Conservation (phyloP, 2,329 filamentous ascomycete genomes). For the Colletotrichum sp. region DNA sequence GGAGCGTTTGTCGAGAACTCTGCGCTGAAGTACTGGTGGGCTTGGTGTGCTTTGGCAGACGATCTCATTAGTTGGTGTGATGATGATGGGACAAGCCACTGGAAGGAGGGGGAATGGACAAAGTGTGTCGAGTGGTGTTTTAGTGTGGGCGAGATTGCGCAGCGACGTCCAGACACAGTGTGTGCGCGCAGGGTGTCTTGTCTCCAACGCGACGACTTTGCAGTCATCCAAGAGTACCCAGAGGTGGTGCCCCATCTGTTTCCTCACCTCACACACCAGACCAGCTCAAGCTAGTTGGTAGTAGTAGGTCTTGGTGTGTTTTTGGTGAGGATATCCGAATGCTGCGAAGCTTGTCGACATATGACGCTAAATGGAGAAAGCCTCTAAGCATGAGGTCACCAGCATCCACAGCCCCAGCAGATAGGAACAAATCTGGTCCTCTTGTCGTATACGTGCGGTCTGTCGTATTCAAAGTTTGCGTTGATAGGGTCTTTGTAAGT, state of each 20-base stretch:
- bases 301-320: background rate
- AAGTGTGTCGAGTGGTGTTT: slow-evolving; percentile 21
- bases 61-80: background rate
- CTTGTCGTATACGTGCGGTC: background rate
- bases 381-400: background rate
- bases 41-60: background rate
- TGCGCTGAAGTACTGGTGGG: background rate
- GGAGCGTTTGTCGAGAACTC: slow-evolving; percentile 11
- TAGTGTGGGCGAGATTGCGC: slow-evolving; percentile 16
- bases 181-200: background rate
- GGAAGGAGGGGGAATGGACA: slow-evolving; percentile 13
- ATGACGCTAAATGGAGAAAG: background rate
- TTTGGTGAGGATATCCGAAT: background rate
- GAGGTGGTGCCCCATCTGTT: background rate
- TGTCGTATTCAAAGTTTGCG: background rate
- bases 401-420: slow-evolving; percentile 6
- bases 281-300: background rate
- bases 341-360: background rate
- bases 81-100: slow-evolving; percentile 19
- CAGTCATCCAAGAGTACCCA: background rate
- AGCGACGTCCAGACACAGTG: slow-evolving; percentile 12
- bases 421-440: background rate
- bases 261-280: background rate
- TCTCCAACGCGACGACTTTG: background rate
- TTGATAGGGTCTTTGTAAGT: background rate